Conservation (phyloP, 2,329 filamentous ascomycete species). For the Diaporthe nobilis region DNA sequence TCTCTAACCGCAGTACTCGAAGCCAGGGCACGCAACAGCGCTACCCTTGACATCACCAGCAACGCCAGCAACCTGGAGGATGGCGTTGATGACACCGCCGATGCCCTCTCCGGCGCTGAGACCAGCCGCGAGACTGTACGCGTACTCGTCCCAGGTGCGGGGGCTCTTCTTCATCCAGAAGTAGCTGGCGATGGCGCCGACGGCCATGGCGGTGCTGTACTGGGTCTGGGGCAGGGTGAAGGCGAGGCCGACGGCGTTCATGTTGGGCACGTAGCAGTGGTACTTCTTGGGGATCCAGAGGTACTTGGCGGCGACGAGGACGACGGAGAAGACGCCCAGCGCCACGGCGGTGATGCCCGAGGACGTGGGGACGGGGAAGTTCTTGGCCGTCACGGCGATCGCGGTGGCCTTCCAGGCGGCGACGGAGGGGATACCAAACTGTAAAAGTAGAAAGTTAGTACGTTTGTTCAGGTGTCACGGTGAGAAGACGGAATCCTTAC, state of each 20-base stretch:
- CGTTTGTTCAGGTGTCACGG: neutral
- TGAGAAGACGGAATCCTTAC: neutral
- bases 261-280: slow-evolving; percentile 71
- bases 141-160: slow-evolving; percentile 68
- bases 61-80: slow-evolving; percentile 33
- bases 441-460: neutral
- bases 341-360: slow-evolving; percentile 71
- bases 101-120: slow-evolving; percentile 75
- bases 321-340: slow-evolving; percentile 65
- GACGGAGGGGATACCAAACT: slow-evolving; percentile 75
- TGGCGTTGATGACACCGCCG: slow-evolving; percentile 71
- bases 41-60: slow-evolving; percentile 23
- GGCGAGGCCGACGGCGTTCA: slow-evolving; percentile 72
- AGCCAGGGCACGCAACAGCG: slow-evolving; percentile 4
- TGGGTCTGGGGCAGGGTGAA: slow-evolving; percentile 70
- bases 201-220: slow-evolving; percentile 71
- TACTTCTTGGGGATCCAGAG: slow-evolving; percentile 57
- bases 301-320: slow-evolving; percentile 64
- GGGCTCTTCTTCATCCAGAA: slow-evolving; percentile 69
- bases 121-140: slow-evolving; percentile 71
- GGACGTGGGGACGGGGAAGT: slow-evolving; percentile 66
- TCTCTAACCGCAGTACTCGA: slow-evolving; percentile 25
- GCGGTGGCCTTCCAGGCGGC: slow-evolving; percentile 77
- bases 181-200: slow-evolving; percentile 66
- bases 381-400: slow-evolving; percentile 70